Conservation (phyloP, 345 rosid species). For the Garcia nutans region DNA sequence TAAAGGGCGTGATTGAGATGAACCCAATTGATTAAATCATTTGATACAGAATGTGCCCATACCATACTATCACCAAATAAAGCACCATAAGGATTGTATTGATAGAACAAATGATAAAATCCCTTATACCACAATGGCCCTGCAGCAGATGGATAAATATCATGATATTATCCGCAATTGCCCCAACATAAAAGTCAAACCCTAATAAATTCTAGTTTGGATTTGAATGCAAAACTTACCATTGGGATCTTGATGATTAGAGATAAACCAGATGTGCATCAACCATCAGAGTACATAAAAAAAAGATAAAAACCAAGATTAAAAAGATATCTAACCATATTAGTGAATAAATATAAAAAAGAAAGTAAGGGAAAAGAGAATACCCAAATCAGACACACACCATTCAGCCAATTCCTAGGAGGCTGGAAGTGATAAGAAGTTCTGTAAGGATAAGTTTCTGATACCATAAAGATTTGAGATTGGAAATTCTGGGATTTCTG, state of each 20-base stretch:
- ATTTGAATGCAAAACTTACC: constrained; percentile 29
- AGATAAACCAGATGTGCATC: constrained; percentile 7
- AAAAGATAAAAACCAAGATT: not conserved
- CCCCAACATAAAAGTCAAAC: not conserved
- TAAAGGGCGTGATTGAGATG: constrained; percentile 51
- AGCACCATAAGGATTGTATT: constrained; percentile 58
- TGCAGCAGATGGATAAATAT: constrained; percentile 25
- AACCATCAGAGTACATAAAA: constrained; percentile 16
- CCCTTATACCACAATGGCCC: constrained; percentile 82
- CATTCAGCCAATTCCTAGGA: constrained; percentile 52
- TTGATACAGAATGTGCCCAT: constrained; percentile 73
- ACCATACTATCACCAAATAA: constrained; percentile 41
- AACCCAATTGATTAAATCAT: constrained; percentile 69
- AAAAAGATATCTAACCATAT: not conserved
- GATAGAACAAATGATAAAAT: constrained; percentile 62
- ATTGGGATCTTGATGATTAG: constrained; percentile 39
- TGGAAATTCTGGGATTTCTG: not conserved
- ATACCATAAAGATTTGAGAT: not conserved
- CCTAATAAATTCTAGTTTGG: constrained; percentile 2
- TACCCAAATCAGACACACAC: constrained; percentile 15
- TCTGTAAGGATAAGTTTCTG: constrained; percentile 28
- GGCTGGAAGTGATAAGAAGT: constrained; percentile 54
- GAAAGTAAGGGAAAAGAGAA: not conserved
- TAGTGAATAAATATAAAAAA: not conserved
- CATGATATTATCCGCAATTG: not conserved